Conservation (phyloP, 257 asterid genomes). For the Handroanthus guayacan region DNA sequence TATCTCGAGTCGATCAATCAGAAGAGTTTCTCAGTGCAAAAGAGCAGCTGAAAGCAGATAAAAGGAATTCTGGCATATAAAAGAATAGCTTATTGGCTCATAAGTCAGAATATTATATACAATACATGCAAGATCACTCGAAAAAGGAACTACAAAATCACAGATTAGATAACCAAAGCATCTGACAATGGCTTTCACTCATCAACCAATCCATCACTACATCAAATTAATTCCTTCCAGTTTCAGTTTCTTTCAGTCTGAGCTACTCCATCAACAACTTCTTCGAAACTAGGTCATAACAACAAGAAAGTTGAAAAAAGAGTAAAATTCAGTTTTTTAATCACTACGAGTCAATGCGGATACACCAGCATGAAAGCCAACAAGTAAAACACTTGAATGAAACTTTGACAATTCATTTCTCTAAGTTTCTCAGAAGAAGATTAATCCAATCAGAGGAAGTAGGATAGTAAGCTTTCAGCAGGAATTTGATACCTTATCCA, state of each 20-base stretch:
- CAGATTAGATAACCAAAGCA: neutral
- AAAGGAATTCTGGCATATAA: neutral
- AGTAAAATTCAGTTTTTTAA: constrained; percentile 10
- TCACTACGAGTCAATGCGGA: constrained; percentile 16
- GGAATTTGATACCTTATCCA: neutral
- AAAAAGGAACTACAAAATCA: neutral
- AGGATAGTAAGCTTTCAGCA: neutral
- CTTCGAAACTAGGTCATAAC: neutral
- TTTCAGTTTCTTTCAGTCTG: neutral
- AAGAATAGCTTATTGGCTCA: neutral
- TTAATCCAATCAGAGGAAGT: neutral
- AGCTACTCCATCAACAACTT: neutral
- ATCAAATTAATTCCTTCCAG: neutral
- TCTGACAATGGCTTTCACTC: constrained; percentile 9
- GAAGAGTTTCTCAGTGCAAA: neutral
- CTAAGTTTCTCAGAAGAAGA: constrained; percentile 11
- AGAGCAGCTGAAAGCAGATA: constrained; percentile 2
- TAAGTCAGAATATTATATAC: neutral
- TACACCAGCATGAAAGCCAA: constrained; percentile 27
- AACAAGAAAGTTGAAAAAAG: neutral
- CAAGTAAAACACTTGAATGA: constrained; percentile 10
- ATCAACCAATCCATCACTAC: neutral
- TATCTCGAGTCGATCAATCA: neutral
- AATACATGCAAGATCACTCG: neutral
- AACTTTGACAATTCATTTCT: constrained; percentile 22